Evolutionary conservation across 129 eudicot genomes (phyloP), one percentile per base, ranked within the genome.

Genomic region (Apium graveolens): DNA sequence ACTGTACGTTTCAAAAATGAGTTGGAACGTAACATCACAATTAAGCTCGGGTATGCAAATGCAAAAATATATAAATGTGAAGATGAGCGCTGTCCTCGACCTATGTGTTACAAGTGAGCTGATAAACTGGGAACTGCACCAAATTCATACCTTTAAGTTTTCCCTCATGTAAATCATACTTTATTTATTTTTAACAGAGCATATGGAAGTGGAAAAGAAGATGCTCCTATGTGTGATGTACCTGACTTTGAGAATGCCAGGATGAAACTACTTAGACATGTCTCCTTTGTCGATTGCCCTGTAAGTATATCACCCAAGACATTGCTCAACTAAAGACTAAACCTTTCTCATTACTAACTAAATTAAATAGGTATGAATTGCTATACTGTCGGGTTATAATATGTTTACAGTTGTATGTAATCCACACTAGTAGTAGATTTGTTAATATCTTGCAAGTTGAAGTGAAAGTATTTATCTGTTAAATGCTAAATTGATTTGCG

Each of bases 181-280:
- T 26, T n/a, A 11, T 34, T 70, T 45, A 46, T 72, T 77, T 24
- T 77, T 46, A 44, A 37, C 84, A 95, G 97, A 92, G 98, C 98
- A 7, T 95, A 95, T 82, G 98, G 97, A 86, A 95, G 98, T 87
- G 97, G 94, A 14, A 95, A 95, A 88, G 98, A 95, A 81, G 98
- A 95, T 57, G 81, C 73, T 81, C 98, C 98, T 43, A 82, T 83
- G 80, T 95, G 98, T 80, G 98, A 95, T 74, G 98, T 95, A 18
- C 98, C 98, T 82, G 98, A 96, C 32, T 95, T 90, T 88, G 98
- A 95, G 83, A 95, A 90, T 85, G 76, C 87, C 79, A 91, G 87
- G 86, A 95, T 95, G 98, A 91, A 85, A 78, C 80, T 95, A 85
- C 88, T 91, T 79, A 87, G 98, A 66, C 98, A 91, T 43, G 98